These are phyloP conservation scores for Thelonectria discophora DNA, from an alignment of 2,329 filamentous ascomycete genomes.

Conservation along the genomic window DNA sequence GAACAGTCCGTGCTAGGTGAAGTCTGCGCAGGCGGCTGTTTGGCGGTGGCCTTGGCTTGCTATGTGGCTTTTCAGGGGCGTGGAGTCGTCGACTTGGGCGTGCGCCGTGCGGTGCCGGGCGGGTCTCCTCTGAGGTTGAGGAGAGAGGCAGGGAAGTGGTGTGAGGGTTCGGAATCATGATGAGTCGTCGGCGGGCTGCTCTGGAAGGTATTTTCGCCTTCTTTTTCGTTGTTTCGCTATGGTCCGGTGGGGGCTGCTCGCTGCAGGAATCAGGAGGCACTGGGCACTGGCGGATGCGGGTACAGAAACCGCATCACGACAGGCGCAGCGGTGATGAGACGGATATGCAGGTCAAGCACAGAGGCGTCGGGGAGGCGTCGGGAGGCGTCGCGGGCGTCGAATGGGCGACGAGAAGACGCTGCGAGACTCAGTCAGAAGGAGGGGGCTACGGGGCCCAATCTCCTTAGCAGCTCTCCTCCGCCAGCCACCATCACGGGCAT, in stretches of 20 bases:
- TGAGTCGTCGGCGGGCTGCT: neutral
- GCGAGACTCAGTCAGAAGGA: slow-evolving; percentile 1
- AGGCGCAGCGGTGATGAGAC: slow-evolving; percentile 25
- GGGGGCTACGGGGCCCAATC: slow-evolving; percentile 31
- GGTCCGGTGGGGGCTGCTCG: slow-evolving; percentile 2
- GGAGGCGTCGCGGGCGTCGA: slow-evolving; percentile 20
- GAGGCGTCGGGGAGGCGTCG: slow-evolving; percentile 14
- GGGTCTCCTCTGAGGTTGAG: too few species aligned
- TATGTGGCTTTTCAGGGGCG: neutral
- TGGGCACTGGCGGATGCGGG: slow-evolving; percentile 5
- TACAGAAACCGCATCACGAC: slow-evolving; percentile 6
- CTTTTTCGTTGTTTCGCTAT: neutral
- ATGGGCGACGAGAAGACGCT: slow-evolving; percentile 10
- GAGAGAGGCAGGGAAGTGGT: too few species aligned
- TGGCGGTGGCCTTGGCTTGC: neutral
- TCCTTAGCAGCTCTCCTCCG: slow-evolving; percentile 32
- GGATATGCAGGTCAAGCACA: slow-evolving; percentile 14
- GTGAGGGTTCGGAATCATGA: too few species aligned
- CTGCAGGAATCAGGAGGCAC: slow-evolving; percentile 18
- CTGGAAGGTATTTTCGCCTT: neutral
- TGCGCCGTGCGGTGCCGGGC: too few species aligned
- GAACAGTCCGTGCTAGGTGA: neutral
- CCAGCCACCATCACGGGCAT: slow-evolving; percentile 40
- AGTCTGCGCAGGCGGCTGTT: too few species aligned
- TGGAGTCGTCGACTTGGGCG: too few species aligned